A percentile compares a stretch with the other conserved stretches of the same genome.
Evolutionary conservation across 2,329 filamentous ascomycete species (phyloP).

Genomic region (Aspergillus neotritici): DNA sequence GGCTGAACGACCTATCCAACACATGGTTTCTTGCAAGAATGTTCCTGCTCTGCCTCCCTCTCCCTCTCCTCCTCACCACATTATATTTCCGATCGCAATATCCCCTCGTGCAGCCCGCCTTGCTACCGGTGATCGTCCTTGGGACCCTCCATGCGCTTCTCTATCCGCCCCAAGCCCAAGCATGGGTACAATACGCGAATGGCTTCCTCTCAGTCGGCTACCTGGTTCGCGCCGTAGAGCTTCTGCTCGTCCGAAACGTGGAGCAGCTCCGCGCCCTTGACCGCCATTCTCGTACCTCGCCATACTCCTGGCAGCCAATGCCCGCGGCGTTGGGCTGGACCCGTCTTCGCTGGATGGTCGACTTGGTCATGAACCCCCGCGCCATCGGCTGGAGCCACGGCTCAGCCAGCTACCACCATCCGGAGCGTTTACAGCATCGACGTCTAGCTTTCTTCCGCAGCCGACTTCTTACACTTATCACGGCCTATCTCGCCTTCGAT

Average conservation of each 20-base stretch:
- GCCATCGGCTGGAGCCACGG: constrained; percentile 14
- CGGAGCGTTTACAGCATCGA: not conserved
- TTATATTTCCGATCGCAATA: not conserved
- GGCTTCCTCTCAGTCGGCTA: constrained; percentile 12
- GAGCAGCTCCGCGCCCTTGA: constrained; percentile 6
- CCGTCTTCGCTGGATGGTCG: constrained; percentile 7
- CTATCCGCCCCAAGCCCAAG: constrained; percentile 5
- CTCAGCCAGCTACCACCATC: constrained; percentile 5
- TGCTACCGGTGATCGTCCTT: not conserved
- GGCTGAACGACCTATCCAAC: too few relatives aligned
- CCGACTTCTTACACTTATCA: not conserved
- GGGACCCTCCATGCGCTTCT: constrained; percentile 9
- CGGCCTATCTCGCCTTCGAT: constrained; percentile 10
- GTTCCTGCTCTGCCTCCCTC: too few relatives aligned
- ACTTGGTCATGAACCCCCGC: constrained; percentile 13
- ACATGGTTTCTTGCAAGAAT: too few relatives aligned
- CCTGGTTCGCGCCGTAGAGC: constrained; percentile 12
- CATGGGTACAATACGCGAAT: constrained; percentile 12
- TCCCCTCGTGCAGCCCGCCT: too few relatives aligned
- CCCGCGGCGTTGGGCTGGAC: constrained; percentile 2
- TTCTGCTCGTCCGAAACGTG: constrained; percentile 10
- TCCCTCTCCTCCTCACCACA: too few relatives aligned
- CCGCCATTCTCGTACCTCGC: constrained; percentile 1
- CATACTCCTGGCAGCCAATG: constrained; percentile 11
- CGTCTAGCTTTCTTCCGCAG: constrained; percentile 1